Conservation (phyloP, 768 basidiomycete species). For the Asterophora lycoperdoides region DNA sequence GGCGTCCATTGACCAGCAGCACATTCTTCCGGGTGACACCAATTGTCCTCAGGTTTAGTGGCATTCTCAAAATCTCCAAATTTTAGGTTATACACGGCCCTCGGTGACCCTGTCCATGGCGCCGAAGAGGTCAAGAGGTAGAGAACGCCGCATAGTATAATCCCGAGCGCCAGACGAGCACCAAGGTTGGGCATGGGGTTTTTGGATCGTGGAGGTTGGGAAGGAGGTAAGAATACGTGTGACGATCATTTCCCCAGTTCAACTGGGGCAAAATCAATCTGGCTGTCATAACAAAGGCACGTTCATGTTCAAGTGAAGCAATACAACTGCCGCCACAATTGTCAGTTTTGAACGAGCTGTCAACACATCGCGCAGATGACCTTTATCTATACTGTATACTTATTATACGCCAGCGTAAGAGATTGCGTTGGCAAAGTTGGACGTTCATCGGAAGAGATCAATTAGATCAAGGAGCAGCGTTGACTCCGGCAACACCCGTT, state of each 20-base stretch:
- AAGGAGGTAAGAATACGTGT: not conserved
- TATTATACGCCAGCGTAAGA: too few relatives aligned
- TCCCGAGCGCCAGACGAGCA: constrained; percentile 5
- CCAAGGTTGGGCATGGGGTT: constrained; percentile 6
- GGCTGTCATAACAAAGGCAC: constrained; percentile 1
- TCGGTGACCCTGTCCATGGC: not conserved
- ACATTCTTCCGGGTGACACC: constrained; percentile 22
- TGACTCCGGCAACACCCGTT: constrained; percentile 14
- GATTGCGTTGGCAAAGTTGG: too few relatives aligned
- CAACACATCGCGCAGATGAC: too few relatives aligned
- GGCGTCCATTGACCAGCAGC: constrained; percentile 24
- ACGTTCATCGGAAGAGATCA: too few relatives aligned
- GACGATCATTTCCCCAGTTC: constrained; percentile 1
- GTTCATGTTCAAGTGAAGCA: not conserved
- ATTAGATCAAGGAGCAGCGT: too few relatives aligned
- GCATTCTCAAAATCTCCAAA: constrained; percentile 4
- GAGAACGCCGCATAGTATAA: constrained; percentile 11
- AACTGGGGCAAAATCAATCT: not conserved
- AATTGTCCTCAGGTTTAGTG: constrained; percentile 9
- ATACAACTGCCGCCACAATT: not conserved
- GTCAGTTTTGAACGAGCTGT: not conserved
- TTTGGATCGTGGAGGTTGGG: not conserved
- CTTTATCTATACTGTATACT: too few relatives aligned
- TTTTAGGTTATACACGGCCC: constrained; percentile 2
- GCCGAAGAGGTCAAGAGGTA: constrained; percentile 8